phyloP scores from a whole-genome alignment of 345 rosid genomes.

The Firmiana major region DNA sequence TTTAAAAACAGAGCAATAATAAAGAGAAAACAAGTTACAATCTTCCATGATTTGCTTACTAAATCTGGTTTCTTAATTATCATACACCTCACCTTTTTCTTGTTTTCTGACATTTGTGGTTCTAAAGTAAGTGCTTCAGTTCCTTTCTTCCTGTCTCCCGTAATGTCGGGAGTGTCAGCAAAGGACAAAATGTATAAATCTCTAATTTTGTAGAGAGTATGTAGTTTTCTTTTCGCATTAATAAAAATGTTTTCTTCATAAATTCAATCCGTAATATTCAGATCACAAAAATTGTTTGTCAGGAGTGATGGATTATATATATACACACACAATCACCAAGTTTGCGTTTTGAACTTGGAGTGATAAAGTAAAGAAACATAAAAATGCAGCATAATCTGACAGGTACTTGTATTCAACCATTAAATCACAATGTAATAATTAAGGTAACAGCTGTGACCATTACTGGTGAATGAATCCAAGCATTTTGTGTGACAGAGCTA shows the following conservation, averaged over 20 bases:
- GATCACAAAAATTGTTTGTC: neutral
- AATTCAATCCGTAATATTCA: too few relatives aligned
- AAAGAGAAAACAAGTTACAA: neutral
- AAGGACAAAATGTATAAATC: too few relatives aligned
- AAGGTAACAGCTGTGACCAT: neutral
- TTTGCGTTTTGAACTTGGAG: too few relatives aligned
- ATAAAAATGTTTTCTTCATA: too few relatives aligned
- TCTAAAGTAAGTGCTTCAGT: neutral
- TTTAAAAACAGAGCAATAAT: neutral
- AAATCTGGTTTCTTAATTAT: neutral
- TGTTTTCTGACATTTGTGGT: neutral
- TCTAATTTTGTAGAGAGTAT: too few relatives aligned
- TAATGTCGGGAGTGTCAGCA: neutral
- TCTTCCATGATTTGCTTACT: neutral
- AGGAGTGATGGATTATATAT: too few relatives aligned
- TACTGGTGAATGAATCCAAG: slow-evolving; percentile 2
- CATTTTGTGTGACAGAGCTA: neutral
- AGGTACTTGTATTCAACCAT: neutral
- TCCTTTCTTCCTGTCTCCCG: neutral
- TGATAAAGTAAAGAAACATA: neutral
- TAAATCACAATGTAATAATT: neutral
- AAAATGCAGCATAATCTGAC: neutral
- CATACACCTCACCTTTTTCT: neutral
- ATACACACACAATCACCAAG: neutral
- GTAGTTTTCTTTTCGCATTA: too few relatives aligned